phyloP scores from a whole-genome alignment of 495 filamentous ascomycete genomes.

The Hypoxylon intermedium region DNA sequence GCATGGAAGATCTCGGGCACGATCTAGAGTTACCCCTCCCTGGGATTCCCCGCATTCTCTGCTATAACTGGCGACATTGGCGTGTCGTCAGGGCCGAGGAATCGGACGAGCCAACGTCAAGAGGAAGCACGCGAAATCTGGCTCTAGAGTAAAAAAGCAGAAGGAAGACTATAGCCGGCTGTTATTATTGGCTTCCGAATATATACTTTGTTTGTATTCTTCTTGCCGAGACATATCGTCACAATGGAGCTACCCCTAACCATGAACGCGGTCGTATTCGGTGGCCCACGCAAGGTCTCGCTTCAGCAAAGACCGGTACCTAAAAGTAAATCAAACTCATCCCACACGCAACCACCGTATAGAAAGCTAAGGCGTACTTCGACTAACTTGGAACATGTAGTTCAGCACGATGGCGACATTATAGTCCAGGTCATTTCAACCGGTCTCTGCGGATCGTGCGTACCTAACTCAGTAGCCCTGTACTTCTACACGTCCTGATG shows the following conservation, averaged over 20 bases:
- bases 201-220: neutral
- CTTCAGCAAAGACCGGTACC: constrained; percentile 72
- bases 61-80: too few relatives aligned
- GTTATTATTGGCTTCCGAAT: constrained; percentile 66
- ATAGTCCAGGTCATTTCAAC: constrained; percentile 86
- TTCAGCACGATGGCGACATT: constrained; percentile 76
- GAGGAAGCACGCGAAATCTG: too few relatives aligned
- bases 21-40: too few relatives aligned
- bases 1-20: too few relatives aligned
- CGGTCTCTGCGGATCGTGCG: constrained; percentile 89
- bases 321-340: constrained; percentile 44
- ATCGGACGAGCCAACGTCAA: too few relatives aligned
- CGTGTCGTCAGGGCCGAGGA: too few relatives aligned
- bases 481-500: too few relatives aligned
- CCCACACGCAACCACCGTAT: neutral
- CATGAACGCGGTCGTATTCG: constrained; percentile 77
- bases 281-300: constrained; percentile 65
- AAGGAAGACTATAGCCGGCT: constrained; percentile 43
- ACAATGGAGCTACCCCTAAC: constrained; percentile 43
- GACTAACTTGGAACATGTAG: constrained; percentile 46
- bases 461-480: constrained; percentile 32
- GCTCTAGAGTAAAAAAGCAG: neutral
- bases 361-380: neutral
- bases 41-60: too few relatives aligned
- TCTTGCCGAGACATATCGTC: constrained; percentile 3